phyloP scores from a whole-genome alignment of 192 early-diverging fungal species.

The Gigaspora rosea region DNA sequence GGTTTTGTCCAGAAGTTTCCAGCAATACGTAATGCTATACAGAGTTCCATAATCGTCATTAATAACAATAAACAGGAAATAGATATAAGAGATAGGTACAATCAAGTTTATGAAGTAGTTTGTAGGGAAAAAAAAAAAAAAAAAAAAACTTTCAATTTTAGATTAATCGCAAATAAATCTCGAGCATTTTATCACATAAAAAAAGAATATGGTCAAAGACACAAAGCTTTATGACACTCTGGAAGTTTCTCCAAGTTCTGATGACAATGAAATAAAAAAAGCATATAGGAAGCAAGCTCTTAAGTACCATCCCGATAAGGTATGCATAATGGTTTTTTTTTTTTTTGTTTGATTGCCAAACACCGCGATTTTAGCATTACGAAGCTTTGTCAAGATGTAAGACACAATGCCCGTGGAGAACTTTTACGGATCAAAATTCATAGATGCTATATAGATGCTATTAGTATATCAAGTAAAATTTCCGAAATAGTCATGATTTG shows the following conservation, averaged over 20 bases:
- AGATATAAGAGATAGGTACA: background rate
- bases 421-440: too few relatives aligned
- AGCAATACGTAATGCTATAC: background rate
- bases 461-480: too few relatives aligned
- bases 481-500: too few relatives aligned
- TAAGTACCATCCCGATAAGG: slow-evolving; percentile 86
- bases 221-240: slow-evolving; percentile 92
- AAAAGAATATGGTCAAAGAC: slow-evolving; percentile 56
- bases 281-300: slow-evolving; percentile 95
- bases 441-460: too few relatives aligned
- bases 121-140: too few relatives aligned
- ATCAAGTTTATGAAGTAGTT: too few relatives aligned
- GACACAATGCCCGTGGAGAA: background rate
- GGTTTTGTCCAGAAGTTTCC: background rate
- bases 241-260: slow-evolving; percentile 70
- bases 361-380: background rate
- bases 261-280: slow-evolving; percentile 91
- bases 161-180: background rate
- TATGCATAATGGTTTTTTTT: slow-evolving; percentile 34
- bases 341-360: background rate
- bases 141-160: too few relatives aligned
- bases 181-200: background rate
- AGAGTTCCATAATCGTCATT: background rate
- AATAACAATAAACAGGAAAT: background rate
- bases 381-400: background rate